Percentiles rank a stretch among this genome's conserved stretches.
Conservation (phyloP, 176 grass and related monocot genomes). For the Chrysopogon serrulatus region DNA sequence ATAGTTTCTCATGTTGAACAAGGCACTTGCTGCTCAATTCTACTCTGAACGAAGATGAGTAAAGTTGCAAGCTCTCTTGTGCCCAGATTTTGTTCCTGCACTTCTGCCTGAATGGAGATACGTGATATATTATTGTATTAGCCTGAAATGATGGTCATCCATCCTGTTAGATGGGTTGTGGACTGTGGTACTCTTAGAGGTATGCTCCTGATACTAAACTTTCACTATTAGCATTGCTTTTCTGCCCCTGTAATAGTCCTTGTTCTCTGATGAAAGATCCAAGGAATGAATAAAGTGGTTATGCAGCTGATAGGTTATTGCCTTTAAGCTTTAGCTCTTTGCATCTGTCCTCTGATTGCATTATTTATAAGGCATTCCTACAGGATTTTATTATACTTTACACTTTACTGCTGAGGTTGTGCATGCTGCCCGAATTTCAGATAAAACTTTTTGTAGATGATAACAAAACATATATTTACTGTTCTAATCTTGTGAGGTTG, state of each 20-base stretch:
- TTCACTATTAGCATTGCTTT: conserved; percentile 32
- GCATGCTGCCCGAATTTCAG: neutral
- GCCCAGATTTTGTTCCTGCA: conserved; percentile 10
- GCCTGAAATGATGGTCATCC: neutral
- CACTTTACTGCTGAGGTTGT: neutral
- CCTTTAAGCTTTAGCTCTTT: neutral
- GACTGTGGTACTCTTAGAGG: neutral
- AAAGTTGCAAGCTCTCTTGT: conserved; percentile 7
- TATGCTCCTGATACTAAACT: conserved; percentile 26
- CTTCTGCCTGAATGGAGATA: neutral
- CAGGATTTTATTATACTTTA: neutral
- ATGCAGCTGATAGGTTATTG: neutral
- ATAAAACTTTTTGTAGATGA: neutral
- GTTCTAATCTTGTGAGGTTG: neutral
- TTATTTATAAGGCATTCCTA: neutral
- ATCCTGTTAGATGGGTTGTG: neutral
- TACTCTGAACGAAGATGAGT: conserved; percentile 22
- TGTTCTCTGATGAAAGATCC: neutral
- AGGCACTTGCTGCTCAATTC: conserved; percentile 25
- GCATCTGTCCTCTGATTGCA: neutral
- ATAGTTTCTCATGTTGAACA: neutral
- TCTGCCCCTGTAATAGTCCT: neutral
- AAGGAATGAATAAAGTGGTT: conserved; percentile 36
- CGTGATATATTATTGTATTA: neutral
- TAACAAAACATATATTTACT: neutral